These are phyloP conservation scores for Amoeboaphelidium protococcarum DNA, from an alignment of 371 early-diverging fungal species.

Conservation along the genomic window DNA sequence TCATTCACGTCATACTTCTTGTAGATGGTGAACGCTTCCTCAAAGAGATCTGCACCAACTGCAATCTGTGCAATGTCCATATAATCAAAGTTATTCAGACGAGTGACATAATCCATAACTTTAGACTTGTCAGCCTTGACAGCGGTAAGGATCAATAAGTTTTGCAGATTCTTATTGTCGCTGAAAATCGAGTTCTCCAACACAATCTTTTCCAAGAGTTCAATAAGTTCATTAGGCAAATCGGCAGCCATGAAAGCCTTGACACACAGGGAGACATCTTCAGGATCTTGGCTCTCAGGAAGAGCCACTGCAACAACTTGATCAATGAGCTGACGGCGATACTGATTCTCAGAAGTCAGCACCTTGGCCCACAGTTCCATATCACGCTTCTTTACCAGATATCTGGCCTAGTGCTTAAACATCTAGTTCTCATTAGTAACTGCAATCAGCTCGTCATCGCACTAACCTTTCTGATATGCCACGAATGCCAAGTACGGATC, in stretches of 20 bases:
- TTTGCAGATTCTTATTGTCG: constrained; percentile 86
- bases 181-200: constrained; percentile 66
- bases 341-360: constrained; percentile 41
- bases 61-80: constrained; percentile 85
- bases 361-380: constrained; percentile 57
- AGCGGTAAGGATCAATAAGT: constrained; percentile 86
- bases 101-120: constrained; percentile 76
- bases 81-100: constrained; percentile 81
- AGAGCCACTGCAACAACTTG: constrained; percentile 70
- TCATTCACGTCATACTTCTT: constrained; percentile 65
- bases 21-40: constrained; percentile 87
- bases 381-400: constrained; percentile 70
- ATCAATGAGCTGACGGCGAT: constrained; percentile 68
- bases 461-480: constrained; percentile 79
- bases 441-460: constrained; percentile 68
- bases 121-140: constrained; percentile 70
- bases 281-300: constrained; percentile 80
- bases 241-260: constrained; percentile 93
- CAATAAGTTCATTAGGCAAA: constrained; percentile 79
- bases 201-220: constrained; percentile 81
- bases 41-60: constrained; percentile 53
- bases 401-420: constrained; percentile 95
- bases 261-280: constrained; percentile 83
- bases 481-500: constrained; percentile 87
- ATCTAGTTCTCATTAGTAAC: constrained; percentile 87